Base-by-base conservation (phyloP, 2,329 filamentous ascomycete genomes). In the Alternaria rosae region DNA sequence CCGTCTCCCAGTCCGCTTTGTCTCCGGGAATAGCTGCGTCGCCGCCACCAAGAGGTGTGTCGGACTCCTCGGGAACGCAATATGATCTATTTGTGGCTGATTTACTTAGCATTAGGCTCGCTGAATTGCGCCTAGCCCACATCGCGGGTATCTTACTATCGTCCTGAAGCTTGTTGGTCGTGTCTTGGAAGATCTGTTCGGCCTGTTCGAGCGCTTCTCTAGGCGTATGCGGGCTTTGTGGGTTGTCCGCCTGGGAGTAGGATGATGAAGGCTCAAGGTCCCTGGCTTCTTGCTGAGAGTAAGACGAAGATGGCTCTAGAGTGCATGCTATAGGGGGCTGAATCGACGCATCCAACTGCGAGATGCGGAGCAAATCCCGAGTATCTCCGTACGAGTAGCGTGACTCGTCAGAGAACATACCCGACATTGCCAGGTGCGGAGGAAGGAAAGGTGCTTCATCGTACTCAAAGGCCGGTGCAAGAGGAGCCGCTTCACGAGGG, bases 361-460 rank as follows among this genome's bases (percentile, higher is more conserved):
- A 68, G 11, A 76, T 58, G 25, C 67, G 68, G 5, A 79, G 62
- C 6, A 79, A 66, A 15, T 76, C 65, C 3, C 69, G 74, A 17
- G 77, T 79, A 52, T 79, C 75, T 26, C 75, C 78, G 54, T 79
- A 79, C 6, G 78, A 79, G 25, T 77, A 70, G 5, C 70, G 71
- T 3, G 76, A 76, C 30, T 30, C 59, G 9, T 69, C 61, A 0
- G 75, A 75, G 41, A 75, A 70, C 38, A 74, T 59, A 1, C 70
- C 70, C 1, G 74, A 76, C 4, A 57, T 9, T 0, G 66, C 67
- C n/a, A 50, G 59, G 21, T 51, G 65, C 6, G 61, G 54, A 21
- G 62, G 38, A 3, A 53, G 12, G 20, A 59, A 62, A 13, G 61
- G 41, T 3, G 17, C 30, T 11, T 70, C 61, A 11, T 67, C 61